phyloP scores from a whole-genome alignment of 2,329 filamentous ascomycete genomes.

The Beauveria sp. region DNA sequence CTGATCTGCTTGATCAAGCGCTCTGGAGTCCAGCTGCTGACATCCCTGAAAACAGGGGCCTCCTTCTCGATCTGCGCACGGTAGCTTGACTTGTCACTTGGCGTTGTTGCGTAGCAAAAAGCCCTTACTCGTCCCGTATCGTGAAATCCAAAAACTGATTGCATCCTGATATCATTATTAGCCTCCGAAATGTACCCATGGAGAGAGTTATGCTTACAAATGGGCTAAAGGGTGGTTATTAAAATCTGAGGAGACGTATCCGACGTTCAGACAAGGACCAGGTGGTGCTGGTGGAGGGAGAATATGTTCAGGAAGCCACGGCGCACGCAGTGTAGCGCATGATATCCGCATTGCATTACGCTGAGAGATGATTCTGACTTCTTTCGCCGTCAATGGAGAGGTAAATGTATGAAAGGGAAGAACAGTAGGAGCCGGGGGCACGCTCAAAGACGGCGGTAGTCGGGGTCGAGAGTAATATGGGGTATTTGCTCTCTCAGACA shows the following conservation, averaged over 20 bases:
- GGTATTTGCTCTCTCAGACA: conserved; percentile 41
- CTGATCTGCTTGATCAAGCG: conserved; percentile 80
- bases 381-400: conserved; percentile 81
- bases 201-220: conserved; percentile 42
- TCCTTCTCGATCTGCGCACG: conserved; percentile 89
- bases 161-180: conserved; percentile 54
- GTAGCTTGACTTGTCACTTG: conserved; percentile 82
- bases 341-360: conserved; percentile 91
- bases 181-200: not conserved
- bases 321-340: conserved; percentile 74
- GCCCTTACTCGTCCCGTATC: conserved; percentile 66
- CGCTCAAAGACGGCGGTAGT: conserved; percentile 62
- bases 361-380: conserved; percentile 90
- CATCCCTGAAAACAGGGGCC: conserved; percentile 84
- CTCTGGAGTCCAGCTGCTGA: conserved; percentile 79
- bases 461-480: conserved; percentile 68
- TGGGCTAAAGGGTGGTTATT: conserved; percentile 97
- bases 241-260: conserved; percentile 96
- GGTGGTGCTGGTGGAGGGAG: conserved; percentile 83
- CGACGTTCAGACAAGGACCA: conserved; percentile 75
- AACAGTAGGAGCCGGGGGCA: conserved; percentile 87
- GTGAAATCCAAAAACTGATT: conserved; percentile 94
- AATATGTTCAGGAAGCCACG: conserved; percentile 77
- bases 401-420: conserved; percentile 98
- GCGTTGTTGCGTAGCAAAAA: conserved; percentile 91